Conservation (phyloP, 2,329 filamentous ascomycete genomes). For the Fusarium sp. region DNA sequence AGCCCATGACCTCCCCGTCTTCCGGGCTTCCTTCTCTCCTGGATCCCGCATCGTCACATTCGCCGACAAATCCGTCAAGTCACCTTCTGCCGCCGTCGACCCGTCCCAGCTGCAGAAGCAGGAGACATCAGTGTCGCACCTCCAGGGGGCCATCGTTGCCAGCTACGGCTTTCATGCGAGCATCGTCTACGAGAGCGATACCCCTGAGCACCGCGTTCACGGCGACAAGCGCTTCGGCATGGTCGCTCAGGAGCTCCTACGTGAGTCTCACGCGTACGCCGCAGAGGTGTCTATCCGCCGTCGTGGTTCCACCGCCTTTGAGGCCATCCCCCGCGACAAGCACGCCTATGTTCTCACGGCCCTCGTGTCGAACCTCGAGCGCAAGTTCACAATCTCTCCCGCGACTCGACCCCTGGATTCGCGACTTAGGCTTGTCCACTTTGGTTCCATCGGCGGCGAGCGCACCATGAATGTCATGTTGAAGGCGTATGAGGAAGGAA, state of each 20-base stretch:
- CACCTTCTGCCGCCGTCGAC: not conserved
- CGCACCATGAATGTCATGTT: slow-evolving; percentile 83
- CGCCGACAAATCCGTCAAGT: slow-evolving; percentile 24
- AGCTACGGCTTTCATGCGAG: slow-evolving; percentile 92
- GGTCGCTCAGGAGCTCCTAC: slow-evolving; percentile 82
- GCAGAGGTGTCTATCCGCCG: slow-evolving; percentile 55
- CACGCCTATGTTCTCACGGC: slow-evolving; percentile 84
- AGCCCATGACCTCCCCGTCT: slow-evolving; percentile 68
- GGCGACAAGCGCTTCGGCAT: slow-evolving; percentile 85
- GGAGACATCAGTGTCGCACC: slow-evolving; percentile 51
- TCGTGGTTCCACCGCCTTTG: slow-evolving; percentile 24
- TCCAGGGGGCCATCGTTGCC: slow-evolving; percentile 84
- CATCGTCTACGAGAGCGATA: slow-evolving; percentile 92
- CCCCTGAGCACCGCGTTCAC: slow-evolving; percentile 79
- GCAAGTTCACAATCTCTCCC: slow-evolving; percentile 85
- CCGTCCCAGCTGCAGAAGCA: slow-evolving; percentile 40
- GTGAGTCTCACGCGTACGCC: slow-evolving; percentile 62
- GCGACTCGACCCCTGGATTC: slow-evolving; percentile 76
- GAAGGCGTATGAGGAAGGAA: slow-evolving; percentile 68
- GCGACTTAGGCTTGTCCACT: slow-evolving; percentile 77
- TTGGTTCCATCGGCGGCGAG: slow-evolving; percentile 73
- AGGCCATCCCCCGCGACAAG: slow-evolving; percentile 52
- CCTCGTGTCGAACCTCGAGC: slow-evolving; percentile 84
- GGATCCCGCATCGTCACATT: slow-evolving; percentile 64
- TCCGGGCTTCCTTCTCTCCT: slow-evolving; percentile 70